Evolutionary conservation across 495 filamentous ascomycete species (phyloP).

Genomic region (Glonium stellatum): DNA sequence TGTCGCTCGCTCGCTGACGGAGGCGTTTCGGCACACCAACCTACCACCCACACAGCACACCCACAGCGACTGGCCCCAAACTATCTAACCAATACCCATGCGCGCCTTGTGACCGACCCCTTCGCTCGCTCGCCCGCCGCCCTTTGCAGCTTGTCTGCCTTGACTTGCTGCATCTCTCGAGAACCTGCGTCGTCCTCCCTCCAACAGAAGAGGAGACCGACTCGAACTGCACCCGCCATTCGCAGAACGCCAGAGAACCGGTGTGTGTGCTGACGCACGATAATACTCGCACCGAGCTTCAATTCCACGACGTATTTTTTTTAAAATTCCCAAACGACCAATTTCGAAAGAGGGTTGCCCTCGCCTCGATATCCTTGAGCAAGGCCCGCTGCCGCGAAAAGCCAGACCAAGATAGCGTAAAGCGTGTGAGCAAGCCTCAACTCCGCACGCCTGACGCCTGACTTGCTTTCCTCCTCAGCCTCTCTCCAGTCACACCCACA

Average conservation of each 20-base stretch:
- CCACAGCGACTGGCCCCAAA: no score
- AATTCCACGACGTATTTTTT: not conserved
- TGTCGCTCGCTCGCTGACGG: not conserved
- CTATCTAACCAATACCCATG: constrained; percentile 3
- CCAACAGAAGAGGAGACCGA: not conserved
- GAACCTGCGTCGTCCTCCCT: constrained; percentile 1
- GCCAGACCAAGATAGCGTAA: no score
- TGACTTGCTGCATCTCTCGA: not conserved
- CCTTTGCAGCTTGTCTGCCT: no score
- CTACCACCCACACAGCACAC: not conserved
- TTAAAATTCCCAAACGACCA: no score
- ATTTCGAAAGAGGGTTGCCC: no score
- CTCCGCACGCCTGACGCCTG: no score
- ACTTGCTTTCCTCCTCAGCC: no score
- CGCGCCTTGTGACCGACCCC: constrained; percentile 9
- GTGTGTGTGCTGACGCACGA: not conserved
- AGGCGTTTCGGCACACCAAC: constrained; percentile 5
- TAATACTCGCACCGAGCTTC: not conserved
- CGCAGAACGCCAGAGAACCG: not conserved
- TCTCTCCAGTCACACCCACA: no score
- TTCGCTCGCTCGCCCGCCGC: constrained; percentile 4
- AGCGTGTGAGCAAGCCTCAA: no score
- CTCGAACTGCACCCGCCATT: not conserved
- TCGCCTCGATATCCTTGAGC: no score
- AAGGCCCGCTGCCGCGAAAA: no score